A percentile compares a stretch with the other conserved stretches of the same genome.
phyloP scores from a whole-genome alignment of 177 flowering plant genomes.

The Tripterygium wilfordii region DNA sequence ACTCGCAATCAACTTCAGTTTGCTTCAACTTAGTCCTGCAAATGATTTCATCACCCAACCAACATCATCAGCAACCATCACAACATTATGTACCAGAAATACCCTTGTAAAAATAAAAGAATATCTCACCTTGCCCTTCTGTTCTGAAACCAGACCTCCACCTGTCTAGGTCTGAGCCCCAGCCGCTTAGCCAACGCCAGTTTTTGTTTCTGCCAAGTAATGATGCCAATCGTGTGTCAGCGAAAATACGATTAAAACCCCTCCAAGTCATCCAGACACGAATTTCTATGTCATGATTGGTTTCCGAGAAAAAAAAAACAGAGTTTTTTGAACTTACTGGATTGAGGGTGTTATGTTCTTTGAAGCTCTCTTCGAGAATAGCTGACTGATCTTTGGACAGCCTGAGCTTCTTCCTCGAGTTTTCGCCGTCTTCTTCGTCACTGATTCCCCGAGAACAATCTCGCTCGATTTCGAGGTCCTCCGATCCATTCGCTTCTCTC shows the following conservation, averaged over 20 bases:
- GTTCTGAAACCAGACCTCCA: conserved; percentile 97
- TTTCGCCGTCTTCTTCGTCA: conserved; percentile 74
- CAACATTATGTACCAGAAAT: neutral
- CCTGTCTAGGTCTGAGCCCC: conserved; percentile 80
- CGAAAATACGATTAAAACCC: conserved; percentile 5
- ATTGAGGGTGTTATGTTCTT: conserved; percentile 81
- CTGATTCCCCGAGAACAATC: conserved; percentile 51
- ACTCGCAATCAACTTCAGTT: conserved; percentile 93
- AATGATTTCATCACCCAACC: too few relatives aligned
- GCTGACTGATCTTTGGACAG: conserved; percentile 69
- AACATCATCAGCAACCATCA: too few relatives aligned
- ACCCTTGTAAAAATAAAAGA: neutral
- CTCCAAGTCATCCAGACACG: neutral
- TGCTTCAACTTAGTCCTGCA: conserved; percentile 96
- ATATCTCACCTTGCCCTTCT: conserved; percentile 77
- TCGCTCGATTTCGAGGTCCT: conserved; percentile 38
- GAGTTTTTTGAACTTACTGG: conserved; percentile 58
- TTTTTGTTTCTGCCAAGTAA: conserved; percentile 84
- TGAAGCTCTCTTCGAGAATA: conserved; percentile 63
- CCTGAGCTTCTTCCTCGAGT: conserved; percentile 58
- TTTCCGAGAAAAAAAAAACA: conserved; percentile 1
- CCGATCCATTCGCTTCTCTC: conserved; percentile 40
- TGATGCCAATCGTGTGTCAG: neutral
- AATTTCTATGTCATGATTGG: neutral
- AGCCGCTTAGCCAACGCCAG: conserved; percentile 76